Base-by-base conservation (phyloP, 2,329 filamentous ascomycete genomes). In the Xylaria sp. region DNA sequence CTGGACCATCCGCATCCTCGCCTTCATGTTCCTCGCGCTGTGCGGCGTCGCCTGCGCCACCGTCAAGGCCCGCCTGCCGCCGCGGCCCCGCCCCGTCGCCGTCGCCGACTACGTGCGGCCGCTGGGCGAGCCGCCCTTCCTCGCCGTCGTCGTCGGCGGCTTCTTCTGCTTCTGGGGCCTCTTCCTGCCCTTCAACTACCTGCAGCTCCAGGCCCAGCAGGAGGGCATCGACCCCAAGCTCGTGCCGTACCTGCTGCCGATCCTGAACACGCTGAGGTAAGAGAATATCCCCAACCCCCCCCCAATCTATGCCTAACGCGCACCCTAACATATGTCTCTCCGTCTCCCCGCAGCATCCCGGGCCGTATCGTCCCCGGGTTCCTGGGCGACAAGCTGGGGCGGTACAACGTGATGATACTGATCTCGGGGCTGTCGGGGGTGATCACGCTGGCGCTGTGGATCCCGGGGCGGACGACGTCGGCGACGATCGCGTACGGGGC, bases 401-500 rank as follows among this genome's bases (percentile, higher is more conserved):
- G 71, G 24, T 76, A 68, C 69, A 76, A 76, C 65, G 60, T 70
- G 48, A 71, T 72, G 59, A 78, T 82, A 52, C 66, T 78, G 42
- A 75, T 83, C 59, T 74, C 76, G 13, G 68, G 69, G 4, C 59
- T 79, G 19, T 76, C 79, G 9, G 67, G 68, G 13, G 34, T 74
- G 26, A 63, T 74, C 52, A 70, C 69, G 7, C 68, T 76, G 8
- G 73, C 67, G 38, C 66, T 85, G 19, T 76, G 74, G 74, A 68
- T 76, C 39, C 70, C 72, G 3, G 75, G 69, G 7, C 66, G 65
- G 11, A 72, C 74, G 8, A 80, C 84, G 8, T 78, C 76, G 1
- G 77, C 80, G 2, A 80, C 84, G 34, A 78, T 89, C 45, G 73
- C 82, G 16, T 90, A 87, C 69, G 78, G 80, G 13, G 76, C 78